Conservation (phyloP, 371 early-diverging fungal genomes). For the Rhizopus delemar region DNA sequence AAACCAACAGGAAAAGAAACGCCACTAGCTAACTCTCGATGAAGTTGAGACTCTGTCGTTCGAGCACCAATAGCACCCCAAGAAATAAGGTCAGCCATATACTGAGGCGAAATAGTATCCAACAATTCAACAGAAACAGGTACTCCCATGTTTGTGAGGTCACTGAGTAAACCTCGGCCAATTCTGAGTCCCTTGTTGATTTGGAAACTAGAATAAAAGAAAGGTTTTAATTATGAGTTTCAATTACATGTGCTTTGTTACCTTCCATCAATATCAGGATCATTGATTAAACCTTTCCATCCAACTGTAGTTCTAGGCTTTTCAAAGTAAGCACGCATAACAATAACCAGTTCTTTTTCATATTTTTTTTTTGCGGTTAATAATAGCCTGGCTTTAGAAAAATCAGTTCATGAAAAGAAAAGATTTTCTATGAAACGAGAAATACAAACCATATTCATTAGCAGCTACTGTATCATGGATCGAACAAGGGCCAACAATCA, state of each 20-base stretch:
- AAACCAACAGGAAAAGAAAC: slow-evolving; percentile 93
- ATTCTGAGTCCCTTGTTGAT: slow-evolving; percentile 91
- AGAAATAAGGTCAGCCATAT: slow-evolving; percentile 85
- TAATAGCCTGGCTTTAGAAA: slow-evolving; percentile 25
- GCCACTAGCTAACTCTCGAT: slow-evolving; percentile 94
- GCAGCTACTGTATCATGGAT: slow-evolving; percentile 89
- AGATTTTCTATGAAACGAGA: background rate
- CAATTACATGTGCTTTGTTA: slow-evolving; percentile 17
- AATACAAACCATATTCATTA: slow-evolving; percentile 65
- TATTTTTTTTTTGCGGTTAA: slow-evolving; percentile 40
- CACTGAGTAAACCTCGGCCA: slow-evolving; percentile 74
- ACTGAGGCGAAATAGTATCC: slow-evolving; percentile 95
- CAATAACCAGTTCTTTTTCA: slow-evolving; percentile 69
- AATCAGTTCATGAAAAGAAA: background rate
- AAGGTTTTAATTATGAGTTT: background rate
- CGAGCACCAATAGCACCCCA: slow-evolving; percentile 97
- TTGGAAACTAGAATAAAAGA: slow-evolving; percentile 54
- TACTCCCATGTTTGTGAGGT: slow-evolving; percentile 78
- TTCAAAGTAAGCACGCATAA: slow-evolving; percentile 95
- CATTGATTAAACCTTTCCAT: slow-evolving; percentile 94
- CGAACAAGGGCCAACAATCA: slow-evolving; percentile 95
- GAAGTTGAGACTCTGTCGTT: slow-evolving; percentile 91
- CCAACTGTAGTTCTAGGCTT: slow-evolving; percentile 94
- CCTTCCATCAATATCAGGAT: slow-evolving; percentile 82
- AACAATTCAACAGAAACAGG: slow-evolving; percentile 89